A percentile compares a stretch with the other conserved stretches of the same genome.
These are phyloP conservation scores for Metschnikowia borealis DNA, from an alignment of 805 yeast genomes.

Conservation along the genomic window DNA sequence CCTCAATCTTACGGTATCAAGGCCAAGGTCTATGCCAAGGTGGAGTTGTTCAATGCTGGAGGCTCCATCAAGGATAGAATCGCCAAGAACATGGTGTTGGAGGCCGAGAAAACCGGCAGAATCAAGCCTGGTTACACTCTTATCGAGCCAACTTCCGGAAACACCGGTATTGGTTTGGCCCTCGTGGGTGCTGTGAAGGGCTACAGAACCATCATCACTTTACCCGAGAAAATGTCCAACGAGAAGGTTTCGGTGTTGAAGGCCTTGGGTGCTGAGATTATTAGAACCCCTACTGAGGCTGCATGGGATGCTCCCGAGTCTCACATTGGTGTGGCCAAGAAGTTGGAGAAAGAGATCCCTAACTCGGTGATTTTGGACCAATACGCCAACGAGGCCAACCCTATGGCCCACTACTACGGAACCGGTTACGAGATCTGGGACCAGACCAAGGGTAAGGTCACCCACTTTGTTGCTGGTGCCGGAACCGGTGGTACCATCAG, in stretches of 20 bases:
- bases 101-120: constrained; percentile 73
- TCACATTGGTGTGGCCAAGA: constrained; percentile 82
- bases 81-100: constrained; percentile 80
- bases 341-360: constrained; percentile 77
- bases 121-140: constrained; percentile 83
- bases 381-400: constrained; percentile 74
- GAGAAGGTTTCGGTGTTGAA: constrained; percentile 84
- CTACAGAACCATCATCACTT: constrained; percentile 79
- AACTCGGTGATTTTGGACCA: constrained; percentile 83
- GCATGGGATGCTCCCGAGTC: constrained; percentile 92
- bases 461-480: constrained; percentile 83
- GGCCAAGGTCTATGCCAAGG: constrained; percentile 68
- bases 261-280: constrained; percentile 87
- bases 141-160: constrained; percentile 88
- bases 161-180: constrained; percentile 89
- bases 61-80: constrained; percentile 89
- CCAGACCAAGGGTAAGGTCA: constrained; percentile 67
- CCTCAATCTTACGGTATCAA: constrained; percentile 75
- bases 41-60: constrained; percentile 82
- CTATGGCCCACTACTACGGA: constrained; percentile 77
- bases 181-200: constrained; percentile 84
- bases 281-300: constrained; percentile 88
- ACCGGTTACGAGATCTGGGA: constrained; percentile 85
- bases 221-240: constrained; percentile 90
- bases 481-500: constrained; percentile 96